Evolutionary conservation across 331 rosid species (phyloP).

Genomic region (Arachis monticola): DNA sequence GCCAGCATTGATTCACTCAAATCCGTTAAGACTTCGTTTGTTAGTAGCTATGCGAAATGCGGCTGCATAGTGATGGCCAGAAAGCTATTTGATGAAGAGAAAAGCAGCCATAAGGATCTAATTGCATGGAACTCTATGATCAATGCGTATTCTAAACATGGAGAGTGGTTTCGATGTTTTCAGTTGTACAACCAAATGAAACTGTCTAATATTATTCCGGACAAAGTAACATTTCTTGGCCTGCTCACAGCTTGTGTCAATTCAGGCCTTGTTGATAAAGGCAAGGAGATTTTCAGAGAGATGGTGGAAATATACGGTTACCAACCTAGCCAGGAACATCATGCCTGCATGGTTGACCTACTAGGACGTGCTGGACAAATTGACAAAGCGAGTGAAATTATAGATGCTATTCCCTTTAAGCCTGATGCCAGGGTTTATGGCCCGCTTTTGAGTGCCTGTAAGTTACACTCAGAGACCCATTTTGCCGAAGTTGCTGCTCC

Average conservation of each 20-base stretch:
- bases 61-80: constrained; percentile 76
- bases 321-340: constrained; percentile 75
- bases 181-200: constrained; percentile 65
- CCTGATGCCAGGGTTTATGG: constrained; percentile 82
- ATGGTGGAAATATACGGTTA: constrained; percentile 60
- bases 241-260: constrained; percentile 76
- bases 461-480: constrained; percentile 58
- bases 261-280: constrained; percentile 68
- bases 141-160: constrained; percentile 73
- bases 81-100: constrained; percentile 69
- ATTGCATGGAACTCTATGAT: constrained; percentile 84
- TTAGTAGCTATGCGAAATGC: constrained; percentile 80
- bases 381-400: constrained; percentile 62
- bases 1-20: constrained; percentile 59
- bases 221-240: constrained; percentile 72
- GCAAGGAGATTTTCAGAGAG: constrained; percentile 63
- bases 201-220: constrained; percentile 54
- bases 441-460: constrained; percentile 76
- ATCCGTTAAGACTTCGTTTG: constrained; percentile 64
- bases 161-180: constrained; percentile 64
- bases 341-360: constrained; percentile 78
- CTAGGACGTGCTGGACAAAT: constrained; percentile 76
- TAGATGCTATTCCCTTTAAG: constrained; percentile 58
- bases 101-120: constrained; percentile 55
- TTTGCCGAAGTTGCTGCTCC: constrained; percentile 72